These are phyloP conservation scores for Liriodendron chinense DNA, from an alignment of 164 flowering plant genomes.

Conservation along the genomic window DNA sequence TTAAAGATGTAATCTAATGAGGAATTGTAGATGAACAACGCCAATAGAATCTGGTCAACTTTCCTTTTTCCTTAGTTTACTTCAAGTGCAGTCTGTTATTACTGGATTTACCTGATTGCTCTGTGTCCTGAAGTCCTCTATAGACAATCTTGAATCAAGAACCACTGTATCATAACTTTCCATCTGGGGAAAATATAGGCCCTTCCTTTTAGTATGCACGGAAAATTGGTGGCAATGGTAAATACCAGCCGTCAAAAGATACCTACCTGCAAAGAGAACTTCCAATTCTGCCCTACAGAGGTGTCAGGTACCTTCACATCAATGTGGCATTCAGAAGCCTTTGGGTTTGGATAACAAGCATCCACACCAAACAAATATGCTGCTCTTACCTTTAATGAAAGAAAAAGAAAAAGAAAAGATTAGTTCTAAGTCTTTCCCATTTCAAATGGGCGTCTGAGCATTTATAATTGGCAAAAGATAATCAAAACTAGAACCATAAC, in stretches of 20 bases:
- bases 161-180: neutral
- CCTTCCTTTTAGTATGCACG: neutral
- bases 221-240: neutral
- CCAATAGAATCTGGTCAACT: neutral
- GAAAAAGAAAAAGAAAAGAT: neutral
- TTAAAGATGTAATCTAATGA: neutral
- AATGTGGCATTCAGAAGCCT: neutral
- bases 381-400: neutral
- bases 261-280: conserved; percentile 3
- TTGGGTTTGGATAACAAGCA: neutral
- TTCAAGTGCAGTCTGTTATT: neutral
- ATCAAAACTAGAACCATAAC: neutral
- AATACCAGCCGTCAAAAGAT: neutral
- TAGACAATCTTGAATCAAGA: conserved; percentile 5
- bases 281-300: neutral
- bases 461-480: neutral
- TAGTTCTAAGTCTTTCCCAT: neutral
- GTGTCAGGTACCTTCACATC: neutral
- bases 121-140: conserved; percentile 7
- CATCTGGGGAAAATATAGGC: conserved; percentile 3
- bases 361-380: neutral
- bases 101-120: conserved; percentile 9
- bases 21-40: neutral
- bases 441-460: neutral
- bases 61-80: neutral